Conservation (phyloP, 192 early-diverging fungal species). For the Entomortierella lignicola region DNA sequence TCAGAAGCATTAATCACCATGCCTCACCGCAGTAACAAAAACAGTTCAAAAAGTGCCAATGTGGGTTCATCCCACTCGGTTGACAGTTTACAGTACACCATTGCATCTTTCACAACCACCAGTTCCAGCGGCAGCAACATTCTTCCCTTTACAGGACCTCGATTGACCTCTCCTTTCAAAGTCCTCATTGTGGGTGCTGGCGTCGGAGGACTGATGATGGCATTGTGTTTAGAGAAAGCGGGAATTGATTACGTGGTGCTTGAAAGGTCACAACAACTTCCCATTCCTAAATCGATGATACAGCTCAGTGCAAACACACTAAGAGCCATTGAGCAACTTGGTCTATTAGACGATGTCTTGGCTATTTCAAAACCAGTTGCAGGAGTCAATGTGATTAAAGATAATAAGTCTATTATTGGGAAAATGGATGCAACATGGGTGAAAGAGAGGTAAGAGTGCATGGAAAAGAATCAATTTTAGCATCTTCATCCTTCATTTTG, state of each 20-base stretch:
- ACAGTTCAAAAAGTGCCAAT: too few species aligned
- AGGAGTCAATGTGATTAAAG: slow-evolving; percentile 14
- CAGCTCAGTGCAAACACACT: slow-evolving; percentile 34
- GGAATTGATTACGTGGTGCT: slow-evolving; percentile 42
- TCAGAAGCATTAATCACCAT: too few species aligned
- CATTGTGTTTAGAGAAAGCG: slow-evolving; percentile 34
- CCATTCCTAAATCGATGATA: slow-evolving; percentile 16
- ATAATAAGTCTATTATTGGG: slow-evolving; percentile 30
- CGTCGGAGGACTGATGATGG: slow-evolving; percentile 37
- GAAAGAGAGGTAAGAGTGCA: slow-evolving; percentile 45
- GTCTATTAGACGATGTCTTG: slow-evolving; percentile 37
- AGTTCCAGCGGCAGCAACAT: neutral
- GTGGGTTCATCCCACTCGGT: neutral
- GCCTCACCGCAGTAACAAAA: neutral
- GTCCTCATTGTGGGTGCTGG: slow-evolving; percentile 45
- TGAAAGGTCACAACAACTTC: slow-evolving; percentile 17
- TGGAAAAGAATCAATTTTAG: too few species aligned
- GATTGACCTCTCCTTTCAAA: slow-evolving; percentile 20
- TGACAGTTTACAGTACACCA: slow-evolving; percentile 1
- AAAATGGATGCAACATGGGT: slow-evolving; percentile 20
- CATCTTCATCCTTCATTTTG: too few species aligned
- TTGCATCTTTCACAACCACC: neutral
- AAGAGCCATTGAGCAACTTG: slow-evolving; percentile 26
- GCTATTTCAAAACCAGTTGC: slow-evolving; percentile 37
- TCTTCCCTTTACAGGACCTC: neutral